Evolutionary conservation across 345 rosid genomes (phyloP), one percentile per base, ranked within the genome.

Genomic region (Physaria fendleri): DNA sequence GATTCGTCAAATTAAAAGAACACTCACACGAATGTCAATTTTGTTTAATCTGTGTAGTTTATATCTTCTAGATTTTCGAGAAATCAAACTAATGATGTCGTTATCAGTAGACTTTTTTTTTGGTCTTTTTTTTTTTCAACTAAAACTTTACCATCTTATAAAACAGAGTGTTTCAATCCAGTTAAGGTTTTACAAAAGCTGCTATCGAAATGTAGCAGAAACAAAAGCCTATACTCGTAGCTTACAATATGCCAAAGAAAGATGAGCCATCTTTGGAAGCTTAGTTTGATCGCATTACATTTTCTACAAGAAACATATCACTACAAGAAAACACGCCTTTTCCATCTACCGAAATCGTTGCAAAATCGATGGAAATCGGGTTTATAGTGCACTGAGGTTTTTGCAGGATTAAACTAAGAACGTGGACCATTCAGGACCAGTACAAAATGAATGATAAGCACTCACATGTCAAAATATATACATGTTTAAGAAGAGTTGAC

Each of bases 351-450:
- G n/a, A n/a, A n/a, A n/a, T n/a, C n/a, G n/a, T n/a, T n/a, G n/a
- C n/a, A n/a, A n/a, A n/a, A n/a, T n/a, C n/a, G n/a, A n/a, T n/a
- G n/a, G n/a, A n/a, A n/a, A n/a, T n/a, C n/a, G n/a, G n/a, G n/a
- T n/a, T 43, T 25, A n/a, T n/a, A 23, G 52, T 58, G 59, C 58
- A 49, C 23, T 51, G 59, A 49, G 45, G 46, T 41, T 40, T 40
- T 58, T 49, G 45, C 38, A 40, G 33, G 45, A 58, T 57, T 21
- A 41, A 38, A 39, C 56, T 8, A 11, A 44, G 42, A 48, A 17
- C 40, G 45, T 49, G 65, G 53, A 58, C n/a, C n/a, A n/a, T n/a
- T n/a, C n/a, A n/a, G n/a, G n/a, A n/a, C 49, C 30, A 32, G 45
- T 58, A 32, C 42, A 41, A 40, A n/a, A 14, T 27, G 35, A 58